These are phyloP conservation scores for Nepenthes alata DNA, from an alignment of 179 eudicot species.

Conservation along the genomic window DNA sequence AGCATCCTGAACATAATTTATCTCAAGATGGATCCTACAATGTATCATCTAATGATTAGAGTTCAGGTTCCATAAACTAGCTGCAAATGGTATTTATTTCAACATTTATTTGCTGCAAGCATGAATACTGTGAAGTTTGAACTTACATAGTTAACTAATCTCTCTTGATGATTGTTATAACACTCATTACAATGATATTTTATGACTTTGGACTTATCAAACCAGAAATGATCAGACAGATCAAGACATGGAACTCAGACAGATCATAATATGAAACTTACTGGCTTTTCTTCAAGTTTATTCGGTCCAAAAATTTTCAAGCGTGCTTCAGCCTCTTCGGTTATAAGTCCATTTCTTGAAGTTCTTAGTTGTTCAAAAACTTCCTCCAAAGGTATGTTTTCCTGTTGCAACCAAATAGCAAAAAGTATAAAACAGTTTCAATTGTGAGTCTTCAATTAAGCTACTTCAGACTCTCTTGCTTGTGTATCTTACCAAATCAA, in stretches of 20 bases:
- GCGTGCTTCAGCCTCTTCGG: constrained; percentile 44
- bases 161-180: no score
- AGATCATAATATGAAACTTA: constrained; percentile 16
- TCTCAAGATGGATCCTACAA: no score
- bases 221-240: no score
- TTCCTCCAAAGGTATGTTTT: constrained; percentile 44
- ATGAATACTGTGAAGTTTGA: no score
- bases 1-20: no score
- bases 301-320: constrained; percentile 55
- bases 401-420: constrained; percentile 27
- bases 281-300: constrained; percentile 65
- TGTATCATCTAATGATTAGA: no score
- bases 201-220: no score
- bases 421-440: constrained; percentile 2
- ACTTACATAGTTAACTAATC: no score
- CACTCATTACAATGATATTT: no score
- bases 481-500: constrained; percentile 49
- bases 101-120: no score
- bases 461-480: not conserved
- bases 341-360: constrained; percentile 40
- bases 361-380: constrained; percentile 48
- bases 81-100: no score
- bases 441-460: not conserved
- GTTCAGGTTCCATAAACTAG: no score
- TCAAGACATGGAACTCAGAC: not conserved